Conservation (phyloP, 208 protist species). For the Herpetomonas tarakana region DNA sequence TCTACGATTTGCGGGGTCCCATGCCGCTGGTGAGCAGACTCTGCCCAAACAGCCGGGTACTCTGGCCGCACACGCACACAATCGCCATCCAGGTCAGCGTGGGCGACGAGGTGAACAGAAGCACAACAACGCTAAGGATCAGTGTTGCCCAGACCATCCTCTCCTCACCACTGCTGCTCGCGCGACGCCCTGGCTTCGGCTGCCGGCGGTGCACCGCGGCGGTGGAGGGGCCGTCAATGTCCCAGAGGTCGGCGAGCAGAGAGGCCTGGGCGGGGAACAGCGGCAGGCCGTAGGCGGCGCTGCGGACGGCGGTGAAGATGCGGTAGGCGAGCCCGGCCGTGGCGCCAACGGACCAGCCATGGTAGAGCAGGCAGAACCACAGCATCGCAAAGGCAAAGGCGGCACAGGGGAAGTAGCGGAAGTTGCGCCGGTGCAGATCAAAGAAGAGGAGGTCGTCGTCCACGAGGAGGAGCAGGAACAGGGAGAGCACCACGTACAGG, state of each 20-base stretch:
- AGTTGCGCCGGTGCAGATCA: conserved; percentile 28
- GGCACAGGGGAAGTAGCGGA: conserved; percentile 70
- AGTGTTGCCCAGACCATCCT: conserved; percentile 34
- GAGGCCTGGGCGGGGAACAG: conserved; percentile 35
- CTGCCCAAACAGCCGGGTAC: conserved; percentile 36
- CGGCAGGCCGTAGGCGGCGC: conserved; percentile 17
- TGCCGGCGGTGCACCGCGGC: conserved; percentile 6
- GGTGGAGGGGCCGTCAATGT: conserved; percentile 1
- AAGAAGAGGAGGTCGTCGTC: conserved; percentile 62
- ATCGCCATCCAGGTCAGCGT: conserved; percentile 72
- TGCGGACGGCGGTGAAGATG: conserved; percentile 10
- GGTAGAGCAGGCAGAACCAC: conserved; percentile 42
- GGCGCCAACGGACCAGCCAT: conserved; percentile 27
- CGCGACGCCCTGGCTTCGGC: too few species aligned
- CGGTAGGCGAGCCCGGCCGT: conserved; percentile 6
- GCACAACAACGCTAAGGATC: conserved; percentile 32
- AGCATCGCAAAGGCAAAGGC: conserved; percentile 36
- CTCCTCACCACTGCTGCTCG: conserved; percentile 36
- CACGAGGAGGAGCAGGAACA: conserved; percentile 72
- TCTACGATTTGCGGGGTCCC: too few species aligned
- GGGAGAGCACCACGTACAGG: conserved; percentile 51
- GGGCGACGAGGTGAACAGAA: conserved; percentile 45
- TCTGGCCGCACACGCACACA: conserved; percentile 47
- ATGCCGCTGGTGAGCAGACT: too few species aligned
- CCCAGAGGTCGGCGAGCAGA: conserved; percentile 23